These are phyloP conservation scores for Hansfordia pulvinata DNA, from an alignment of 2,329 filamentous ascomycete genomes.

Conservation along the genomic window DNA sequence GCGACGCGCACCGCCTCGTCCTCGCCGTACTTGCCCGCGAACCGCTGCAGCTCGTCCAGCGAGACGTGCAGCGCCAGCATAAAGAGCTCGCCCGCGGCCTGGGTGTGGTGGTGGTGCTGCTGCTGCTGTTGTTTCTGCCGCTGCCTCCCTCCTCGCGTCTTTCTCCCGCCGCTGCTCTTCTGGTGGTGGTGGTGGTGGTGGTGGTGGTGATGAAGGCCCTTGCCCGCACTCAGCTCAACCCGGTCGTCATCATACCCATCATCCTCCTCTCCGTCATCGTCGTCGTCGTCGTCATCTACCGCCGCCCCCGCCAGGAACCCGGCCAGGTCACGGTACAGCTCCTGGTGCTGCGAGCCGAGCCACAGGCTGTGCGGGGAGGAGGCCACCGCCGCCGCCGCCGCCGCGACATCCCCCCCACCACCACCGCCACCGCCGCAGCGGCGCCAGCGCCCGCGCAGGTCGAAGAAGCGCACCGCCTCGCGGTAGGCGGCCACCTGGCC, in stretches of 20 bases:
- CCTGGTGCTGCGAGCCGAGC: conserved; percentile 13
- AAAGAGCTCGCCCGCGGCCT: conserved; percentile 17
- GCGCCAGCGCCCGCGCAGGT: conserved; percentile 5
- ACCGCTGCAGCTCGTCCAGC: conserved; percentile 25
- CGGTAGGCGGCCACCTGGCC: conserved; percentile 15
- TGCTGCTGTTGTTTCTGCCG: no score
- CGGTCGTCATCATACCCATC: conserved; percentile 8
- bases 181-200: no score
- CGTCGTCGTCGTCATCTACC: conserved; percentile 1
- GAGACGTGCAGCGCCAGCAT: conserved; percentile 24
- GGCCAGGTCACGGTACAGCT: conserved; percentile 12
- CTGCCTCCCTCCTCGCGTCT: no score
- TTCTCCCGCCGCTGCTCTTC: no score
- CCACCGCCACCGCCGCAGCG: no score
- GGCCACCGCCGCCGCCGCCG: no score
- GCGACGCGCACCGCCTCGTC: conserved; percentile 21
- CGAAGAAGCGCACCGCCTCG: conserved; percentile 13
- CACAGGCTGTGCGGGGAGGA: conserved; percentile 15
- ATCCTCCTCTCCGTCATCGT: conserved; percentile 9
- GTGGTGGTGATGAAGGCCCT: no score
- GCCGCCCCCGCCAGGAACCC: conserved; percentile 8
- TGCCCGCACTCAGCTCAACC: no score
- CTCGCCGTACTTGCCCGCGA: conserved; percentile 26
- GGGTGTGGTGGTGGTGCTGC: no score
- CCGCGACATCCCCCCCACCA: no score